Percentiles rank a stretch among this genome's conserved stretches.
Evolutionary conservation across 1,139 yeast species (phyloP).

Genomic region (Magnusiomyces clavatus): DNA sequence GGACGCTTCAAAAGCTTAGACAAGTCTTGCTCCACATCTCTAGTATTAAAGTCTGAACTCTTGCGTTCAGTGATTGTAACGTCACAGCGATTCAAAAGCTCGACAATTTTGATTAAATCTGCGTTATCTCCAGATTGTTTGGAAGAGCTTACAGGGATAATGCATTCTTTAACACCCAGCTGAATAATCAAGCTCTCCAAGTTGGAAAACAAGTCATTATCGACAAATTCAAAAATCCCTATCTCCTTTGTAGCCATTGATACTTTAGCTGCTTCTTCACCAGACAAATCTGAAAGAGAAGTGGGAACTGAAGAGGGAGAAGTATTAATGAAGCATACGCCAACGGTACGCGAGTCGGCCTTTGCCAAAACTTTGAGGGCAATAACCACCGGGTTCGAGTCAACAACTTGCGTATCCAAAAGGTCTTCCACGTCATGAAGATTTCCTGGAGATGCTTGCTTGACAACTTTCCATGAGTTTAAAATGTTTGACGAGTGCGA

Average conservation of each 20-base stretch:
- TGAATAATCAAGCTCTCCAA: slow-evolving; percentile 81
- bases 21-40: slow-evolving; percentile 69
- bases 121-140: slow-evolving; percentile 29
- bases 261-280: slow-evolving; percentile 56
- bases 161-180: slow-evolving; percentile 78
- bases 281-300: slow-evolving; percentile 4
- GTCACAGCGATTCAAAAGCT: slow-evolving; percentile 66
- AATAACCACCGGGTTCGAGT: slow-evolving; percentile 62
- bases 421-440: slow-evolving; percentile 72
- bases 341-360: slow-evolving; percentile 18
- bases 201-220: slow-evolving; percentile 80
- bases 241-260: slow-evolving; percentile 61
- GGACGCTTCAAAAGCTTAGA: slow-evolving; percentile 41
- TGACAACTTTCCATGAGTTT: slow-evolving; percentile 45
- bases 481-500: background rate
- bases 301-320: background rate
- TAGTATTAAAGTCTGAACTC: slow-evolving; percentile 46
- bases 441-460: slow-evolving; percentile 86
- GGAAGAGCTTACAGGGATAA: slow-evolving; percentile 40
- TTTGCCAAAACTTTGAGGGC: slow-evolving; percentile 50
- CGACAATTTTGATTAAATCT: slow-evolving; percentile 35
- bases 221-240: slow-evolving; percentile 73
- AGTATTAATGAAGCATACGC: background rate
- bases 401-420: slow-evolving; percentile 41
- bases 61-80: slow-evolving; percentile 59